Evolutionary conservation across 139 green algal genomes (phyloP).

Genomic region (Mesotaenium endlicherianum): DNA sequence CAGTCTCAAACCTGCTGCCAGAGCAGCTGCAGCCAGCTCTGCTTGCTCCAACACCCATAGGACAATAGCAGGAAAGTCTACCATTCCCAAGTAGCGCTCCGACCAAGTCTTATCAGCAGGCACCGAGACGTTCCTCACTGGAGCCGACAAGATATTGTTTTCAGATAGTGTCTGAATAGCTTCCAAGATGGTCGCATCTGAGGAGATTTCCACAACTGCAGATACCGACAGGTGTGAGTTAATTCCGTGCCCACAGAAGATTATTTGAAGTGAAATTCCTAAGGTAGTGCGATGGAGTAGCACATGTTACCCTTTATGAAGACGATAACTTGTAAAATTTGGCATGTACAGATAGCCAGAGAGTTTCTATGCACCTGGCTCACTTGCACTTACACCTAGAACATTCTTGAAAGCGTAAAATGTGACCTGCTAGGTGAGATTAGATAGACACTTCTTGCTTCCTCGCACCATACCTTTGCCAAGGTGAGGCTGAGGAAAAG

Average conservation of each 20-base stretch:
- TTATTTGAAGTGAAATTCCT: neutral
- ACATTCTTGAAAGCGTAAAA: neutral
- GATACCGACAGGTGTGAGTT: neutral
- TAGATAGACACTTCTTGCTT: neutral
- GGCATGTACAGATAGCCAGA: neutral
- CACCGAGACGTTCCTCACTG: conserved; percentile 5
- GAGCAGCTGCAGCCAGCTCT: conserved; percentile 31
- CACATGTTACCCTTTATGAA: neutral
- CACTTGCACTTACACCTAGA: neutral
- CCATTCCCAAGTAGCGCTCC: conserved; percentile 37
- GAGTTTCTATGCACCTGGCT: neutral
- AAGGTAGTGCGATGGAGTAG: neutral
- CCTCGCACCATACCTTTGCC: neutral
- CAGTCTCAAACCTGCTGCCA: conserved; percentile 13
- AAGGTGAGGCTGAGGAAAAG: neutral
- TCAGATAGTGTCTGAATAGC: conserved; percentile 18
- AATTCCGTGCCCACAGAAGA: too few relatives aligned
- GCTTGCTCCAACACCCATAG: conserved; percentile 42
- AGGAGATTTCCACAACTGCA: conserved; percentile 39
- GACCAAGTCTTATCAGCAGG: neutral
- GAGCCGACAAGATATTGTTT: conserved; percentile 25
- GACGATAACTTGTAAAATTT: neutral
- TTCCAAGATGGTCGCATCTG: conserved; percentile 13
- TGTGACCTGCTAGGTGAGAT: neutral
- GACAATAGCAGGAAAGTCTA: conserved; percentile 36